Evolutionary conservation across 768 basidiomycete genomes (phyloP).

Genomic region (Leccinum aurantiacum): DNA sequence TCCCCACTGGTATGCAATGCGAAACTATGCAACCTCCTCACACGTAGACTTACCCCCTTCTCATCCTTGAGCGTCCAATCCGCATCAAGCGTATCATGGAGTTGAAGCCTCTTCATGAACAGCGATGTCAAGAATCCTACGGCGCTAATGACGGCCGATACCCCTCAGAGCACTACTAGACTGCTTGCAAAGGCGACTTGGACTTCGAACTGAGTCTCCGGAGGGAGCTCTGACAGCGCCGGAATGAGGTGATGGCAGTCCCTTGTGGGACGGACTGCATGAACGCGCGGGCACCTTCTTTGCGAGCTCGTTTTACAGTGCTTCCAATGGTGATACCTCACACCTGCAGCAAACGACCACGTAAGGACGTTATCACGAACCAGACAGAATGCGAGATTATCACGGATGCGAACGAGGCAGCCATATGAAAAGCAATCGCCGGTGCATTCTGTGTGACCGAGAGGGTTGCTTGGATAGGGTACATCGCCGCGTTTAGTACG

Average conservation of each 20-base stretch:
- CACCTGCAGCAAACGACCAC: slow-evolving; percentile 28
- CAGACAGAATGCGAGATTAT: background rate
- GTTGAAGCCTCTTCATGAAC: slow-evolving; percentile 7
- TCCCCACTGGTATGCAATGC: background rate
- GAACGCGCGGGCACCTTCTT: slow-evolving; percentile 42
- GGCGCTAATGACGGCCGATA: slow-evolving; percentile 36
- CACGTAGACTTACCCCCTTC: background rate
- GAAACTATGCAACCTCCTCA: background rate
- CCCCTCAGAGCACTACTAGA: slow-evolving; percentile 41
- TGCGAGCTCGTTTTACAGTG: slow-evolving; percentile 41
- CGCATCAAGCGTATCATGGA: slow-evolving; percentile 3
- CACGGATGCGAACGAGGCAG: slow-evolving; percentile 39
- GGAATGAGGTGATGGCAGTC: slow-evolving; percentile 46
- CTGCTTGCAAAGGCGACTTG: slow-evolving; percentile 42
- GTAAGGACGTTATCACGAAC: background rate
- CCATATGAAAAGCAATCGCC: slow-evolving; percentile 45
- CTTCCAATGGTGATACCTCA: slow-evolving; percentile 52
- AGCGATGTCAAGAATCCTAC: slow-evolving; percentile 8
- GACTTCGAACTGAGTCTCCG: slow-evolving; percentile 37
- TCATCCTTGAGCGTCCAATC: slow-evolving; percentile 4
- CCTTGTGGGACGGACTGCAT: slow-evolving; percentile 35
- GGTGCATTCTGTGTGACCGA: slow-evolving; percentile 40
- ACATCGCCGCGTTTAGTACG: slow-evolving; percentile 27
- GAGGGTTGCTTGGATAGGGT: slow-evolving; percentile 50
- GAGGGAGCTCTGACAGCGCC: slow-evolving; percentile 33